Evolutionary conservation across 2,329 filamentous ascomycete genomes (phyloP), one percentile per base, ranked within the genome.

Genomic region (Botrytis deweyae): DNA sequence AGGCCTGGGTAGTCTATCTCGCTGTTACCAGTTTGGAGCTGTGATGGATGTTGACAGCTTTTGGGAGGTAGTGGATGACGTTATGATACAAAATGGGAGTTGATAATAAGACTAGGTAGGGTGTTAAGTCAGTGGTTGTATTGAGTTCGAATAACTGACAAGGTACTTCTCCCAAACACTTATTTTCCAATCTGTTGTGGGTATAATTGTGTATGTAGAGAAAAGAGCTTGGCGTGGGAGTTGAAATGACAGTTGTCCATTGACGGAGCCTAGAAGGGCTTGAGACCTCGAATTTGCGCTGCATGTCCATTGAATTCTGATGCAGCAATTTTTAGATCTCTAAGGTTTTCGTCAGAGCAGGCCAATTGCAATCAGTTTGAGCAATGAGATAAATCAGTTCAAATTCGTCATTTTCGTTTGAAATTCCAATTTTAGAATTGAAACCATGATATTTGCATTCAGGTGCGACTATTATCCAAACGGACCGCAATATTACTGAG

Each of bases 21-120:
- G 72, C 25, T 80, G 79, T 76, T 78, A 75, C 75, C 72, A 49
- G 25, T 80, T 80, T 76, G 79, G 79, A 18, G 78, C 77, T 67
- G 78, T 80, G 52, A 77, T 80, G 71, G 76, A 78, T 73, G 76
- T 76, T 72, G 68, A 38, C 3, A 70, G 58, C 40, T 80, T 80
- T 58, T 78, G 79, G 78, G 74, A 76, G 63, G 75, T 78, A 29
- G 77, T 78, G 12, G 70, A 75, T 59, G 64, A 52, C 29, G 67
- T 76, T 67, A 55, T 79, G 67, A 71, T 7, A 8, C 22, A 38
- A 10, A n/a, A 29, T 46, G 16, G 3, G 12, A 29, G 5, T 33
- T 40, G 8, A 38, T 25, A 10, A 58, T 16, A 10, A 6, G 61
- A 16, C 25, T 33, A 22, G 25, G 33, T 33, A 22, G 25, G 44